Conservation (phyloP, 2,329 filamentous ascomycete genomes). For the Drechslerella coelobrocha region DNA sequence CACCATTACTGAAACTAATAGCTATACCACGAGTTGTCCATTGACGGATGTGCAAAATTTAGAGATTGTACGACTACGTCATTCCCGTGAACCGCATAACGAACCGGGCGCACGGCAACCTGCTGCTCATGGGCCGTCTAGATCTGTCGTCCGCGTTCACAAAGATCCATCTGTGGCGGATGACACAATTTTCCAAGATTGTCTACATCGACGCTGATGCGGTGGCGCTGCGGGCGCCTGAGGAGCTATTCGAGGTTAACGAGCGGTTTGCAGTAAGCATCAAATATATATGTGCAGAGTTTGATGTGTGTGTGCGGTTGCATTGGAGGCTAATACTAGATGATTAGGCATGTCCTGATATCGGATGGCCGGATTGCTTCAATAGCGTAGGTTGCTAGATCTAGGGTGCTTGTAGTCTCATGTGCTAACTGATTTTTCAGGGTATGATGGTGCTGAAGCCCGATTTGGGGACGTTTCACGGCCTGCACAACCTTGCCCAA, state of each 20-base stretch:
- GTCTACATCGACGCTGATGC: slow-evolving; percentile 95
- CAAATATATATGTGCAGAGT: slow-evolving; percentile 55
- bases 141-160: slow-evolving; percentile 94
- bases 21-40: not conserved
- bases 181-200: slow-evolving; percentile 86
- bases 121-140: slow-evolving; percentile 87
- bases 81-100: slow-evolving; percentile 81
- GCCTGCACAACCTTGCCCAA: slow-evolving; percentile 81
- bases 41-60: slow-evolving; percentile 33
- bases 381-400: slow-evolving; percentile 67
- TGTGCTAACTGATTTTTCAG: slow-evolving; percentile 41
- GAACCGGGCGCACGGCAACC: slow-evolving; percentile 78
- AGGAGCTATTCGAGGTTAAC: slow-evolving; percentile 81
- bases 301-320: slow-evolving; percentile 58
- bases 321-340: too few relatives aligned
- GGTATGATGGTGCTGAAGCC: slow-evolving; percentile 92
- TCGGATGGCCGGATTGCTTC: slow-evolving; percentile 97
- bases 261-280: slow-evolving; percentile 64
- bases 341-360: slow-evolving; percentile 82
- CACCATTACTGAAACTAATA: slow-evolving; percentile 43
- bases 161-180: slow-evolving; percentile 93
- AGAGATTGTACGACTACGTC: slow-evolving; percentile 86
- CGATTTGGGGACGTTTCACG: slow-evolving; percentile 85
- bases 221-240: slow-evolving; percentile 85
- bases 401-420: not conserved